Conservation (phyloP, 2,329 filamentous ascomycete species). For the Xylaria sp. region DNA sequence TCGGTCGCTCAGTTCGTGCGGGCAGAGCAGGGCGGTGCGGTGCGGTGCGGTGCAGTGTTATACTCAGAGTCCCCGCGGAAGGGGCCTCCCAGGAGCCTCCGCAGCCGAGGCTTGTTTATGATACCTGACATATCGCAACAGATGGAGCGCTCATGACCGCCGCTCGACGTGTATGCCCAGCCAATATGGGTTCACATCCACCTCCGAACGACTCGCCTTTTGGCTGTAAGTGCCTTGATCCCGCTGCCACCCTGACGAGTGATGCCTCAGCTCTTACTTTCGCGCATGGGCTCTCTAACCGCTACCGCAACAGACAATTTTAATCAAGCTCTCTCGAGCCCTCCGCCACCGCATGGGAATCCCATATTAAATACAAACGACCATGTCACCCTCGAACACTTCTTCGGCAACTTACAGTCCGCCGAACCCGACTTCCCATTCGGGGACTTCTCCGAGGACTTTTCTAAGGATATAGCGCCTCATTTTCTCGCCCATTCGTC, state of each 20-base stretch:
- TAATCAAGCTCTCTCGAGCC: constrained; percentile 56
- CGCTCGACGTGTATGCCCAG: constrained; percentile 60
- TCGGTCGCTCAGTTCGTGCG: background rate
- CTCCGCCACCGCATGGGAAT: constrained; percentile 71
- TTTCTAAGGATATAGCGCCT: constrained; percentile 68
- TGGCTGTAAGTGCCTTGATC: constrained; percentile 67
- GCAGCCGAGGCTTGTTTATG: constrained; percentile 1
- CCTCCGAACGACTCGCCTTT: constrained; percentile 69
- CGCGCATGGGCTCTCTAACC: constrained; percentile 33
- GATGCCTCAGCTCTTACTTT: background rate
- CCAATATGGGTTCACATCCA: constrained; percentile 70
- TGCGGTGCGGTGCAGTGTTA: constrained; percentile 3
- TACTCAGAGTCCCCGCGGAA: background rate
- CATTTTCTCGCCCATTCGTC: constrained; percentile 74
- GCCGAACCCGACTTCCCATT: no score
- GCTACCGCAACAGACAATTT: constrained; percentile 40
- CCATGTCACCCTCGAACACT: constrained; percentile 66
- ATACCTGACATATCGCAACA: constrained; percentile 28
- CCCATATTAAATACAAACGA: constrained; percentile 73
- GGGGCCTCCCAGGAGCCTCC: constrained; percentile 3
- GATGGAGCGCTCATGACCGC: constrained; percentile 65
- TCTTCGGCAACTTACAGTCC: constrained; percentile 66
- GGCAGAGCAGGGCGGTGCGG: background rate
- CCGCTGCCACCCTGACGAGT: background rate
- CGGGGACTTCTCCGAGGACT: constrained; percentile 61